Evolutionary conservation across 139 green algal genomes (phyloP), one percentile per base, ranked within the genome.

Genomic region (Chlorella sorokiniana): DNA sequence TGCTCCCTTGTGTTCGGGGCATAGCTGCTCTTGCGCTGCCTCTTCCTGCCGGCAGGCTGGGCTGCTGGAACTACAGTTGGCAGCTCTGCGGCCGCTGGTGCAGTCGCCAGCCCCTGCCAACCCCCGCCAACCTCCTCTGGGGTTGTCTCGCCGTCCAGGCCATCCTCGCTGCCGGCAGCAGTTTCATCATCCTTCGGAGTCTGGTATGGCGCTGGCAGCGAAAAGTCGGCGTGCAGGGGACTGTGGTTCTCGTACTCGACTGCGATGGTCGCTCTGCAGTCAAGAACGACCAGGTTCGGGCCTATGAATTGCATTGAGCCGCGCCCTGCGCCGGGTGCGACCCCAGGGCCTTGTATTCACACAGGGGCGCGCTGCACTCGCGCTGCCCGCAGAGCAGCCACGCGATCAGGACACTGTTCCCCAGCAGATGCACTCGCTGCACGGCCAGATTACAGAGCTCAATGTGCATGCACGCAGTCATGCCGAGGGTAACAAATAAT

Each of bases 1-100:
- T 56, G 77, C 64, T 82, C 77, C 23, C 77, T 45, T 31, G n/a
- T 64, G 35, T 82, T 82, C 4, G 77, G 77, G 23, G 42, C 22
- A 64, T 82, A 82, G 35, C 22, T 68, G 33, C 44, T 76, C 23
- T 35, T 23, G 29, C 41, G 59, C 35, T 45, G n/a, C 42, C 76
- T 38, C 62, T 81, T 81, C 69, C 48, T 77, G 5, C 3, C 69
- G 25, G 69, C 31, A 14, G 23, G 7, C 62, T 25, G 31, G 18
- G 20, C 35, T 78, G 42, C n/a, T 48, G 20, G 22, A 25, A 59
- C 48, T 59, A 22, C 56, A 33, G 38, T 23, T 52, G 51, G 3
- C 33, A 27, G 18, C 35, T 45, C 18, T 1, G 18, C 72, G 4
- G 51, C 51, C 4, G 4, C 35, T 27, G 25, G n/a, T 52, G 51